These are phyloP conservation scores for Dovyalis caffra DNA, from an alignment of 345 rosid species.

Conservation along the genomic window DNA sequence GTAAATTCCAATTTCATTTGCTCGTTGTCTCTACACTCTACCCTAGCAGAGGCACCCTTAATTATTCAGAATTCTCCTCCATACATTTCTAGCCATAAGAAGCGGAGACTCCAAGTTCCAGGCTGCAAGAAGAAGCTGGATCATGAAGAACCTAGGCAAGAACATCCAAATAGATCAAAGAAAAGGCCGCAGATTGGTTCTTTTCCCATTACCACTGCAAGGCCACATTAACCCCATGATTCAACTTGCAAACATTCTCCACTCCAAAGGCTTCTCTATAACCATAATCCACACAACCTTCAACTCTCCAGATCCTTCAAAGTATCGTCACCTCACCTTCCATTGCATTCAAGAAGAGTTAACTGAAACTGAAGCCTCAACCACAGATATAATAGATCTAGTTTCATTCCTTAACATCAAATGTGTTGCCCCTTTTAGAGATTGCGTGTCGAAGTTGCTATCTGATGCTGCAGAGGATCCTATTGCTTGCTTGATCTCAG, in stretches of 20 bases:
- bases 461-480: slow-evolving; percentile 20
- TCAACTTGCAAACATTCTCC: slow-evolving; percentile 39
- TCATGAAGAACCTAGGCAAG: neutral
- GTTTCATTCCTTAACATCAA: slow-evolving; percentile 7
- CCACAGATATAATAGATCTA: slow-evolving; percentile 16
- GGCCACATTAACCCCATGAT: slow-evolving; percentile 44
- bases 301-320: slow-evolving; percentile 33
- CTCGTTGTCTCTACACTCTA: no score
- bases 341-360: slow-evolving; percentile 20
- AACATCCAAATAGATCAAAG: neutral
- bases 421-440: slow-evolving; percentile 17
- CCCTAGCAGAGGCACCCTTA: no score
- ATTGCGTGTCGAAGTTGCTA: slow-evolving; percentile 24
- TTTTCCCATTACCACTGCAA: slow-evolving; percentile 36
- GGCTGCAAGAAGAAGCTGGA: neutral
- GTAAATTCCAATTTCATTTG: no score
- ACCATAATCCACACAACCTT: slow-evolving; percentile 31
- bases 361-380: slow-evolving; percentile 16
- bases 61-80: no score
- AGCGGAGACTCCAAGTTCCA: neutral
- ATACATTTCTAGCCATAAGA: no score
- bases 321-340: slow-evolving; percentile 32
- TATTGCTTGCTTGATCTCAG: slow-evolving; percentile 35
- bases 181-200: slow-evolving; percentile 7
- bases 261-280: slow-evolving; percentile 35